Conservation (phyloP, 2,329 filamentous ascomycete species). For the Fusarium pseudocircinatum region DNA sequence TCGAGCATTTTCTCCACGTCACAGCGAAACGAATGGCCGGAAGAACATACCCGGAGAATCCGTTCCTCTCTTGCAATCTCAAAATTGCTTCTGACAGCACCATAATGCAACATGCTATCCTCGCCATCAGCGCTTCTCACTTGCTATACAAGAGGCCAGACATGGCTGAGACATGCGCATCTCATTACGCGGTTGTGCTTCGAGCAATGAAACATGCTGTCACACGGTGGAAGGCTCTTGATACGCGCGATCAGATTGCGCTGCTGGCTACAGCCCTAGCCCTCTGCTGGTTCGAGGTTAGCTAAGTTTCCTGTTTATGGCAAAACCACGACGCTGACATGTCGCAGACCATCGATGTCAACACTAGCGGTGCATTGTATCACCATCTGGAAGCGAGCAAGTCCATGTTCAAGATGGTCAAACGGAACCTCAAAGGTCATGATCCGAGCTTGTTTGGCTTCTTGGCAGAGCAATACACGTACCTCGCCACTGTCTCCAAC, state of each 20-base stretch:
- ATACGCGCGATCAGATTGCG: background rate
- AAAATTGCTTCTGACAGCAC: background rate
- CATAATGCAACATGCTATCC: background rate
- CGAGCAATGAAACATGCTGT: background rate
- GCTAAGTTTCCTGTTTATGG: background rate
- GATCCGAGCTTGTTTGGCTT: background rate
- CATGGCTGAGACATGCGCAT: background rate
- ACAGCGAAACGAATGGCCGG: background rate
- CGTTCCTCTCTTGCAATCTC: background rate
- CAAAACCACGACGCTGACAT: background rate
- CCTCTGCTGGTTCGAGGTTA: background rate
- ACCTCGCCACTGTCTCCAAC: background rate
- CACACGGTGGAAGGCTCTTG: background rate
- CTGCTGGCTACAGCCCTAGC: background rate
- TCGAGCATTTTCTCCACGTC: background rate
- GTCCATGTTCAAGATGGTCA: background rate
- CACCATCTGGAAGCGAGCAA: background rate
- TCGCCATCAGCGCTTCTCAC: background rate
- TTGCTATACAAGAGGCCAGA: background rate
- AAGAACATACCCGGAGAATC: background rate
- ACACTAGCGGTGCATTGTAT: background rate
- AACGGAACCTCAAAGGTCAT: background rate
- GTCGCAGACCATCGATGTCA: background rate
- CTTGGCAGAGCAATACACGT: background rate
- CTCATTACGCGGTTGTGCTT: background rate